phyloP scores from a whole-genome alignment of 495 filamentous ascomycete species.

The Lasiosphaeria ovina region DNA sequence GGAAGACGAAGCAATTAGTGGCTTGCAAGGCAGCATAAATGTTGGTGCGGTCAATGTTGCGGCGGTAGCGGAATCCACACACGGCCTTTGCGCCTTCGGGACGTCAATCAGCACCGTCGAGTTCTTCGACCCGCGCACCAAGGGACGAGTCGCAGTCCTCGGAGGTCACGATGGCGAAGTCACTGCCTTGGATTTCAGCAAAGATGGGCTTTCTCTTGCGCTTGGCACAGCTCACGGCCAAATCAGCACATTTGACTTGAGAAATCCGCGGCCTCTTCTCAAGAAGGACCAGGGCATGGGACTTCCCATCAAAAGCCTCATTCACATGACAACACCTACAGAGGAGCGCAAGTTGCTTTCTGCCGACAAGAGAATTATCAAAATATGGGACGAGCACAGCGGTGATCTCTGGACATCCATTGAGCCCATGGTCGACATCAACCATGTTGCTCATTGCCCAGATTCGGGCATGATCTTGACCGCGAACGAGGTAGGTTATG shows the following conservation, averaged over 20 bases:
- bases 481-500: conserved; percentile 79
- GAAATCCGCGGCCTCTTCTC: conserved; percentile 78
- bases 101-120: conserved; percentile 95
- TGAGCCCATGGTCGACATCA: conserved; percentile 91
- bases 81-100: conserved; percentile 90
- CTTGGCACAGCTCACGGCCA: conserved; percentile 86
- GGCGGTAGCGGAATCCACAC: conserved; percentile 83
- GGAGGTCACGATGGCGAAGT: conserved; percentile 66
- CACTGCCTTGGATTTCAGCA: conserved; percentile 82
- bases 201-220: conserved; percentile 80
- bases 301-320: conserved; percentile 85
- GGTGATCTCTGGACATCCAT: conserved; percentile 91
- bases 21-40: conserved; percentile 79
- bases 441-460: conserved; percentile 82
- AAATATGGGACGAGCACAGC: conserved; percentile 83
- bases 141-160: conserved; percentile 76
- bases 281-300: conserved; percentile 96
- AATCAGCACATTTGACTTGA: conserved; percentile 90
- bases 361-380: conserved; percentile 92
- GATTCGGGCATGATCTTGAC: conserved; percentile 90
- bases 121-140: conserved; percentile 87
- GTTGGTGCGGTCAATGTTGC: conserved; percentile 85
- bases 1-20: conserved; percentile 67
- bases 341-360: conserved; percentile 87
- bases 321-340: conserved; percentile 76